These are phyloP conservation scores for Aphanoascus verrucosus DNA, from an alignment of 2,329 filamentous ascomycete species.

Conservation along the genomic window DNA sequence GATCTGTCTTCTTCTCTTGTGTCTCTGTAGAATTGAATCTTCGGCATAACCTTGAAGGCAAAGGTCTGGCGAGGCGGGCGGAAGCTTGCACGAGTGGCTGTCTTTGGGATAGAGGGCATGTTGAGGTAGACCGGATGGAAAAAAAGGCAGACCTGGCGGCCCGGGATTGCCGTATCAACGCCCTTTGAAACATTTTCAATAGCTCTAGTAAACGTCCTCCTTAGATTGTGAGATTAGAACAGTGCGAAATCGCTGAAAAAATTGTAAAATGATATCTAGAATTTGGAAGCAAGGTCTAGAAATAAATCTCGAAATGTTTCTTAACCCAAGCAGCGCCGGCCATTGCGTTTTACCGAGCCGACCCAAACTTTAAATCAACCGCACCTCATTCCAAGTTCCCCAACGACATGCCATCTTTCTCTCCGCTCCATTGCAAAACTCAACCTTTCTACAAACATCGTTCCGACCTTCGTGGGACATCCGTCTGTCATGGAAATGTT, in stretches of 20 bases:
- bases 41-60: conserved; percentile 26
- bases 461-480: too few species aligned
- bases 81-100: conserved; percentile 27
- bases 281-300: conserved; percentile 14
- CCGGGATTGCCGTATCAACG: conserved; percentile 34
- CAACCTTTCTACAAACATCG: too few species aligned
- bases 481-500: too few species aligned
- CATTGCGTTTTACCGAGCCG: background rate
- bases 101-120: conserved; percentile 26
- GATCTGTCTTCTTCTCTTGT: conserved; percentile 22
- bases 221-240: too few species aligned
- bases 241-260: background rate
- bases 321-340: background rate
- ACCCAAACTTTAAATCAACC: conserved; percentile 1
- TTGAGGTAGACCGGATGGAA: conserved; percentile 26
- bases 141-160: conserved; percentile 29
- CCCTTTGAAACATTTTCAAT: conserved; percentile 34
- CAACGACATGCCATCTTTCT: background rate
- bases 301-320: background rate
- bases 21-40: conserved; percentile 38
- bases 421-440: background rate
- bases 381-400: background rate
- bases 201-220: background rate
- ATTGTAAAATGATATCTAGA: background rate
- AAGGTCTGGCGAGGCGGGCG: conserved; percentile 21